phyloP scores from a whole-genome alignment of 805 yeast species.

The Saturnispora diversa region DNA sequence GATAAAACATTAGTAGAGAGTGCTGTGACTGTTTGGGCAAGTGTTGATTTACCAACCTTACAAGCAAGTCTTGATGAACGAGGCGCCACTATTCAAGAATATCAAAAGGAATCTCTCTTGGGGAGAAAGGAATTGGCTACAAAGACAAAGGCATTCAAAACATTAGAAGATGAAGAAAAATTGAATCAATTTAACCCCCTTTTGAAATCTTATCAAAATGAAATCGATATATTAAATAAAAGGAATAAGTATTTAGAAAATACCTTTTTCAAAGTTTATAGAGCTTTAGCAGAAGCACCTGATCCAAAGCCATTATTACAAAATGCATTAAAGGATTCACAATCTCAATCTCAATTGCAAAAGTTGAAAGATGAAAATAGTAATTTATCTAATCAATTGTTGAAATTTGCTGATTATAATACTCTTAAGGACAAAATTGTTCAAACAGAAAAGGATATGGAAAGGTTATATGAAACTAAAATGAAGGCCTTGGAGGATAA shows the following conservation, averaged over 20 bases:
- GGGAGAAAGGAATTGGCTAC: slow-evolving; percentile 72
- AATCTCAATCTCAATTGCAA: slow-evolving; percentile 39
- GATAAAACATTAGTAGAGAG: not conserved
- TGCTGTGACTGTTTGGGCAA: slow-evolving; percentile 46
- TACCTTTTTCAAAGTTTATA: slow-evolving; percentile 65
- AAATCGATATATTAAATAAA: slow-evolving; percentile 73
- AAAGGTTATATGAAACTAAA: slow-evolving; percentile 44
- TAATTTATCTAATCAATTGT: slow-evolving; percentile 47
- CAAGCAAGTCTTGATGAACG: slow-evolving; percentile 70
- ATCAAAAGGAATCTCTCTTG: slow-evolving; percentile 58
- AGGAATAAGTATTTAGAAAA: slow-evolving; percentile 69
- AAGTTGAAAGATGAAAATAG: slow-evolving; percentile 43
- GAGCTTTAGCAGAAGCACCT: slow-evolving; percentile 79
- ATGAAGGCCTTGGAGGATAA: slow-evolving; percentile 70
- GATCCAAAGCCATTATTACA: slow-evolving; percentile 83
- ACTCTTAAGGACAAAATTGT: slow-evolving; percentile 55
- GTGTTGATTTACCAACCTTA: slow-evolving; percentile 58
- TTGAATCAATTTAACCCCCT: slow-evolving; percentile 57
- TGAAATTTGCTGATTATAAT: slow-evolving; percentile 71
- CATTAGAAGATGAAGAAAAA: slow-evolving; percentile 59
- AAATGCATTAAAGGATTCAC: slow-evolving; percentile 56
- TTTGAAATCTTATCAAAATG: slow-evolving; percentile 74
- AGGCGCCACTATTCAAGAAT: slow-evolving; percentile 62
- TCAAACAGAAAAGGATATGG: slow-evolving; percentile 53
- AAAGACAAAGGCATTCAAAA: slow-evolving; percentile 80